Percentiles rank a stretch among this genome's conserved stretches.
These are phyloP conservation scores for Parathielavia hyrcaniae DNA, from an alignment of 495 filamentous ascomycete species.

Conservation along the genomic window DNA sequence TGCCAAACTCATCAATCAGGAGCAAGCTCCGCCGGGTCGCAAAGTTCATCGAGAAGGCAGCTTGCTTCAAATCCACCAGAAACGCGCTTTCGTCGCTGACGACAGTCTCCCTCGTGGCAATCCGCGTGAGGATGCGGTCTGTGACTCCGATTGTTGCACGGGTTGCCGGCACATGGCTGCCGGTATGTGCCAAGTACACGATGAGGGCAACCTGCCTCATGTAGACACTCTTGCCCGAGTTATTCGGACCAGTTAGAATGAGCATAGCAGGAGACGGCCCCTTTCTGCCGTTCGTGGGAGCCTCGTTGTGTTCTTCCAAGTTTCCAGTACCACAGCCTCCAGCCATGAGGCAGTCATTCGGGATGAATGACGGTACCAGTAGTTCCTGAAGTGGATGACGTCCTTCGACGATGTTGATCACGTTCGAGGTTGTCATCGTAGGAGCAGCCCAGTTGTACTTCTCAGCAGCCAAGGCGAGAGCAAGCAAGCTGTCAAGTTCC, in stretches of 20 bases:
- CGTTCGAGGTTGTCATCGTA: slow-evolving; percentile 61
- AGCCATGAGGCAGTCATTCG: slow-evolving; percentile 66
- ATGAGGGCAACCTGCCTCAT: slow-evolving; percentile 95
- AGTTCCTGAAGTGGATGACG: slow-evolving; percentile 87
- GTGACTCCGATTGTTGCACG: slow-evolving; percentile 77
- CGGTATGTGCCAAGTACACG: slow-evolving; percentile 87
- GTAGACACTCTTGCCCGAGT: slow-evolving; percentile 93
- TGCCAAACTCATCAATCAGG: slow-evolving; percentile 93
- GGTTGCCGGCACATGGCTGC: slow-evolving; percentile 82
- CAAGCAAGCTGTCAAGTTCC: slow-evolving; percentile 82
- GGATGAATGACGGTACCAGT: slow-evolving; percentile 76
- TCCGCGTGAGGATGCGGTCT: slow-evolving; percentile 86
- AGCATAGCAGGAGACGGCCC: slow-evolving; percentile 59
- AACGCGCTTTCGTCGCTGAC: slow-evolving; percentile 85
- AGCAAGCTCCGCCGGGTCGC: slow-evolving; percentile 72
- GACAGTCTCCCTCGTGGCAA: slow-evolving; percentile 81
- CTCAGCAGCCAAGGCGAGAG: slow-evolving; percentile 70
- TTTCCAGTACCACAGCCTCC: slow-evolving; percentile 51
- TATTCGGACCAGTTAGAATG: slow-evolving; percentile 87
- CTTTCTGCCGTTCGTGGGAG: slow-evolving; percentile 16
- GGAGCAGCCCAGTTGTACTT: slow-evolving; percentile 69
- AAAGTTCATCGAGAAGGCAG: slow-evolving; percentile 70
- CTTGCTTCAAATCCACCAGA: slow-evolving; percentile 86
- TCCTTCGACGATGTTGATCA: slow-evolving; percentile 73
- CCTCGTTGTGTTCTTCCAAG: neutral